A percentile compares a stretch with the other conserved stretches of the same genome.
Evolutionary conservation across 2,329 filamentous ascomycete species (phyloP).

Genomic region (Xylariaceae sp.): DNA sequence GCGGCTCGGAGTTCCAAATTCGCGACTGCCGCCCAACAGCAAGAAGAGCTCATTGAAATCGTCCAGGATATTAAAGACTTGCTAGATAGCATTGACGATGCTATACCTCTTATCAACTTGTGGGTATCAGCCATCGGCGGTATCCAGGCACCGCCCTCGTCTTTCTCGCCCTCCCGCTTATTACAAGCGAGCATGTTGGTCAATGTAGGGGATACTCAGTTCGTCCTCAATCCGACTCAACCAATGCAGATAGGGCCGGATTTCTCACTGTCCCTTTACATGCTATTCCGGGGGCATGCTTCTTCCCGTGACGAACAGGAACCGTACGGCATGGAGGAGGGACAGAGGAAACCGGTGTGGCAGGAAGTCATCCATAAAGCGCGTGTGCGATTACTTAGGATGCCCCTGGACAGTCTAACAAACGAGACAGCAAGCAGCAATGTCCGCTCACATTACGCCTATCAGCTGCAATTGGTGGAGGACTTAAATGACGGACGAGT

Average conservation of each 20-base stretch:
- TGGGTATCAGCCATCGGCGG: slow-evolving; percentile 93
- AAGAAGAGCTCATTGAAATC: slow-evolving; percentile 62
- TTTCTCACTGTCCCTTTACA: slow-evolving; percentile 85
- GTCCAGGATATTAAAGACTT: slow-evolving; percentile 70
- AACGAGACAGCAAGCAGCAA: slow-evolving; percentile 25
- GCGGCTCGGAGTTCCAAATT: slow-evolving; percentile 43
- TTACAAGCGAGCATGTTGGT: slow-evolving; percentile 90
- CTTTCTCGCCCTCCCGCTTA: slow-evolving; percentile 83
- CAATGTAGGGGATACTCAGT: slow-evolving; percentile 80
- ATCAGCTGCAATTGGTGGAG: slow-evolving; percentile 77
- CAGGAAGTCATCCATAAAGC: slow-evolving; percentile 96
- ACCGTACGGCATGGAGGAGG: slow-evolving; percentile 45
- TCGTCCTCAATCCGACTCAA: slow-evolving; percentile 56
- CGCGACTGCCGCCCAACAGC: slow-evolving; percentile 50
- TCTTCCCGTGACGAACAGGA: slow-evolving; percentile 42
- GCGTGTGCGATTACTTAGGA: slow-evolving; percentile 69
- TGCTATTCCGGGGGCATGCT: slow-evolving; percentile 83
- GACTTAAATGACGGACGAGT: slow-evolving; percentile 61
- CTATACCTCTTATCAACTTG: slow-evolving; percentile 85
- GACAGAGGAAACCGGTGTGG: slow-evolving; percentile 69
- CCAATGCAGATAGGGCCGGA: slow-evolving; percentile 80
- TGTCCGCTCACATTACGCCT: slow-evolving; percentile 53
- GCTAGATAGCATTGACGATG: slow-evolving; percentile 76
- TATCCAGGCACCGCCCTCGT: slow-evolving; percentile 71
- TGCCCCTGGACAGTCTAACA: slow-evolving; percentile 40